A percentile compares a stretch with the other conserved stretches of the same genome.
phyloP scores from a whole-genome alignment of 352 stramenopile species.

The Globisporangium barbulae region DNA sequence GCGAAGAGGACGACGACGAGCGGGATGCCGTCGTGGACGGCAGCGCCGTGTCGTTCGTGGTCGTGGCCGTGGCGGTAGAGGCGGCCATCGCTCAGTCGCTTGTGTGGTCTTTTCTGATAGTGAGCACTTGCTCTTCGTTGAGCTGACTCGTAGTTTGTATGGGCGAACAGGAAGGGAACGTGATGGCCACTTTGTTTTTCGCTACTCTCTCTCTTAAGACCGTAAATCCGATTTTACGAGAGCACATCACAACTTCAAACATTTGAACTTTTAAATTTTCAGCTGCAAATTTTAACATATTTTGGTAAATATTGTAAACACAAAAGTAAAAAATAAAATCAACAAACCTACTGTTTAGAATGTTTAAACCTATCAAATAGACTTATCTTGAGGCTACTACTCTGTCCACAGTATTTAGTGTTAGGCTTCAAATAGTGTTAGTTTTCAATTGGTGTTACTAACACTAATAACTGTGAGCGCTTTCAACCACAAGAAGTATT shows the following conservation, averaged over 20 bases:
- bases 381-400: too few species aligned
- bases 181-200: background rate
- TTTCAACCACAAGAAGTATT: too few species aligned
- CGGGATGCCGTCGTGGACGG: background rate
- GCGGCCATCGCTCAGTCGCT: background rate
- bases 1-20: background rate
- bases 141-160: conserved; percentile 4
- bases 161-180: background rate
- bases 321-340: too few species aligned
- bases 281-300: background rate
- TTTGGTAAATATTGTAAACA: too few species aligned
- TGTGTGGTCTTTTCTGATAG: conserved; percentile 3
- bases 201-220: background rate
- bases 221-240: background rate
- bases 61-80: conserved; percentile 1
- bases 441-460: conserved; percentile 4
- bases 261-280: conserved; percentile 9
- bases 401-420: conserved; percentile 1
- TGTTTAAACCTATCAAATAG: too few species aligned
- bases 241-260: background rate
- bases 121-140: background rate
- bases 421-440: conserved; percentile 2
- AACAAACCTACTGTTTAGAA: too few species aligned
- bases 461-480: too few species aligned
- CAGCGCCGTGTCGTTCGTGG: background rate